These are phyloP conservation scores for Takakia lepidozioides DNA, from an alignment of 225 moss, liverwort and hornwort species.

Conservation along the genomic window DNA sequence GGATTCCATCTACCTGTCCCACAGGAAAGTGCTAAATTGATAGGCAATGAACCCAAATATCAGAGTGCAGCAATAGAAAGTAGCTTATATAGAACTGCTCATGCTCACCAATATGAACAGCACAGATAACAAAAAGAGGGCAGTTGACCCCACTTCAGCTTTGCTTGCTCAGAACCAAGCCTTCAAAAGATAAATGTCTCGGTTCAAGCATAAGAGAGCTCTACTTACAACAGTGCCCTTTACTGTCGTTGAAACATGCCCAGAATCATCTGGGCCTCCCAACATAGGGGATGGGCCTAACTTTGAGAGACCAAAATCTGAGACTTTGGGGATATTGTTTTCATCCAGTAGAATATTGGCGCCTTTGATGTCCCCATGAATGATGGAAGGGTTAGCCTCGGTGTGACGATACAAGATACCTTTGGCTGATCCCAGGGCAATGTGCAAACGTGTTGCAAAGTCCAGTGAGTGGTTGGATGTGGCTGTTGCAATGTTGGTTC, in stretches of 20 bases:
- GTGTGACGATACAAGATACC: no score
- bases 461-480: no score
- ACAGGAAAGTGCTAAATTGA: no score
- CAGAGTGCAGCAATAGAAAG: background rate
- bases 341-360: conserved; percentile 8
- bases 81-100: no score
- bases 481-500: no score
- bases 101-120: no score
- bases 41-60: conserved; percentile 1
- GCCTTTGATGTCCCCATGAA: conserved; percentile 2
- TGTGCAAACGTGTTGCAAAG: no score
- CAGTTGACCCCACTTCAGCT: no score
- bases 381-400: no score
- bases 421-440: no score
- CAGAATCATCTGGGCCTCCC: background rate
- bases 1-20: no score
- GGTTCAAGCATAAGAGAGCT: background rate
- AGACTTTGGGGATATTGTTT: conserved; percentile 4
- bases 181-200: background rate
- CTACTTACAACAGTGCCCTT: background rate
- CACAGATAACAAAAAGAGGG: background rate
- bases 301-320: conserved; percentile 1
- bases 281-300: background rate
- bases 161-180: no score
- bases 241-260: background rate